A percentile compares a stretch with the other conserved stretches of the same genome.
These are phyloP conservation scores for Lathyrus oleraceus DNA, from an alignment of 306 rosid genomes.

Conservation along the genomic window DNA sequence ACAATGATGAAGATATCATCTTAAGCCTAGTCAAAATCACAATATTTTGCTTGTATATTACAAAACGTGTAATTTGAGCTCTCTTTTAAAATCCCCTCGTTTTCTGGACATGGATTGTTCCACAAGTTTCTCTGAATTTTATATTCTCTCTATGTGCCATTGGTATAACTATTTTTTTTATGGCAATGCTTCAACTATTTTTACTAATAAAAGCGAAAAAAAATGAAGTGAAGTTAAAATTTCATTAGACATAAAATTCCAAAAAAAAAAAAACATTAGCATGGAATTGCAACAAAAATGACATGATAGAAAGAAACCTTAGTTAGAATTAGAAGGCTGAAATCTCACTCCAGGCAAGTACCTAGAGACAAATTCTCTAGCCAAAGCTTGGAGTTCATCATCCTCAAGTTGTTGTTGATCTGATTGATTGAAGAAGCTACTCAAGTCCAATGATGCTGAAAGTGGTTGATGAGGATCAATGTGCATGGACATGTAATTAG, in stretches of 20 bases:
- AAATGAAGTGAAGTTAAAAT: no score
- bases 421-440: conserved; percentile 37
- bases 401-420: conserved; percentile 49
- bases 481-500: conserved; percentile 39
- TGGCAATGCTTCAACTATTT: not conserved
- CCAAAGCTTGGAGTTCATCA: conserved; percentile 63
- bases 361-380: conserved; percentile 61
- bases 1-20: not conserved
- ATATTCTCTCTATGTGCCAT: not conserved
- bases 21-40: not conserved
- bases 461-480: conserved; percentile 45
- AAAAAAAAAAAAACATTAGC: conserved; percentile 20
- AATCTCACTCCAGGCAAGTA: conserved; percentile 64
- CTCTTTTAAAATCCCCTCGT: not conserved
- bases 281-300: not conserved
- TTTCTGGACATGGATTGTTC: not conserved
- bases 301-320: not conserved
- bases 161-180: not conserved
- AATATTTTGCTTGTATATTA: not conserved
- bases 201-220: not conserved
- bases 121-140: conserved; percentile 1
- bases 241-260: no score
- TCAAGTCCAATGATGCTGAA: conserved; percentile 34
- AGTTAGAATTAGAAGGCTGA: conserved; percentile 51
- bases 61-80: not conserved